phyloP scores from a whole-genome alignment of 169 alveolate genomes.

The Plasmodium ovale region DNA sequence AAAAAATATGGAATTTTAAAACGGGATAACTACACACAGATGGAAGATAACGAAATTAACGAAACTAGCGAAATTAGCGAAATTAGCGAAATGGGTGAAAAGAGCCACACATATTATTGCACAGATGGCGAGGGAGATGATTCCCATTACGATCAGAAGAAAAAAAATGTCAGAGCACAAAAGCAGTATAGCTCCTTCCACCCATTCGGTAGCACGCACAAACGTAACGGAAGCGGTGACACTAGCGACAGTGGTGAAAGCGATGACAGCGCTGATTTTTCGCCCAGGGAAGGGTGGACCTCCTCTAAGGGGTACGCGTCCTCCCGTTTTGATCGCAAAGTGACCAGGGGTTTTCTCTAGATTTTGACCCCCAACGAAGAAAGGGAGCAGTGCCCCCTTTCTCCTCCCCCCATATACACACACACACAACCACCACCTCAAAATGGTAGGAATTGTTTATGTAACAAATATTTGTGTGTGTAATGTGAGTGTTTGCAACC shows the following conservation, averaged over 20 bases:
- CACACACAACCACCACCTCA: no score
- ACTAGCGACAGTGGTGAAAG: background rate
- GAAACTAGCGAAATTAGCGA: background rate
- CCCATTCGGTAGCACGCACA: slow-evolving; percentile 11
- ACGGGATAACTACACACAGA: background rate
- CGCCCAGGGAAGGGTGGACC: slow-evolving; percentile 9
- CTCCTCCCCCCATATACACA: no score
- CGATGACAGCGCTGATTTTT: slow-evolving; percentile 4
- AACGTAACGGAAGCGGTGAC: no score
- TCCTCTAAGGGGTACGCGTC: slow-evolving; percentile 54
- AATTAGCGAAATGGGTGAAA: background rate
- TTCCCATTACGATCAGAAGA: background rate
- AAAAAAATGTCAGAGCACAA: slow-evolving; percentile 16
- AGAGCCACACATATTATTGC: background rate
- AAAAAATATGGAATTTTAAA: slow-evolving; percentile 32
- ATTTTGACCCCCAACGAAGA: no score
- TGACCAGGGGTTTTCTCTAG: background rate
- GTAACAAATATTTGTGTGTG: no score
- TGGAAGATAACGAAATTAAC: background rate
- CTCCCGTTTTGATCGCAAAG: slow-evolving; percentile 12
- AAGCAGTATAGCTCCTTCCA: slow-evolving; percentile 55
- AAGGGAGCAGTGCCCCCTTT: no score
- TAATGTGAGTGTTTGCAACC: no score
- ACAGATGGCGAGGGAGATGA: slow-evolving; percentile 1
- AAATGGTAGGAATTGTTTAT: no score